Base-by-base conservation (phyloP, 2,329 filamentous ascomycete genomes). In the Talaromyces sp. region DNA sequence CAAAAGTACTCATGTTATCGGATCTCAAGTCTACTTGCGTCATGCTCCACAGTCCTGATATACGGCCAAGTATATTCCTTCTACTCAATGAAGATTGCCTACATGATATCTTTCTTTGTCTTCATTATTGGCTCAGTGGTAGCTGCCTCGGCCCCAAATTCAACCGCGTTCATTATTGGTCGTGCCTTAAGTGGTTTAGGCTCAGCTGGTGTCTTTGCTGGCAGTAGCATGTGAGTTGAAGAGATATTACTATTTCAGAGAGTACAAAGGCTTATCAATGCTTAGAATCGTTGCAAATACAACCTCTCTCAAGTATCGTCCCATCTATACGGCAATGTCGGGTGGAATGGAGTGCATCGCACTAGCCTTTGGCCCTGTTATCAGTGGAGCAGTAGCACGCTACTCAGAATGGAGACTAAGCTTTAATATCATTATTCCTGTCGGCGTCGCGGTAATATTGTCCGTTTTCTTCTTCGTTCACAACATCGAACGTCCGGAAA, bases 121-220 rank as follows among this genome's bases (percentile, higher is more conserved):
- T 72, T 73, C 47, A 64, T 67, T 33, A 29, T 63, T 1, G 69
- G 68, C 2, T 70, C 68, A 17, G 49, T 66, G 16, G 36, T 75
- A 3, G 63, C 64, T 43, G 68, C 57, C 1, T 56, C 63, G 13
- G 58, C 68, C 3, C 68, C 64, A 16, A 66, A 54, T 13, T 70
- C 65, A 41, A 47, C 64, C 29, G 61, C 64, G 11, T 56, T 69
- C 4, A 65, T 69, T 16, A 35, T 69, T 42, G 67, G 67, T 16
- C 63, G 67, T n/a, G 67, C 65, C 27, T 42, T 69, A 13, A 63
- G 63, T 20, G 67, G 66, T 3, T 32, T 67, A 19, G 67, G 67
- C 24, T 51, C 56, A 19, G 61, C 64, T 2, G 66, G 66, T 7
- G 63, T 68, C 29, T 52, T 58, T 37, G 56, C 63, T 17, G 56